phyloP scores from a whole-genome alignment of 148 eudicot species.

The Euryodendron excelsum region DNA sequence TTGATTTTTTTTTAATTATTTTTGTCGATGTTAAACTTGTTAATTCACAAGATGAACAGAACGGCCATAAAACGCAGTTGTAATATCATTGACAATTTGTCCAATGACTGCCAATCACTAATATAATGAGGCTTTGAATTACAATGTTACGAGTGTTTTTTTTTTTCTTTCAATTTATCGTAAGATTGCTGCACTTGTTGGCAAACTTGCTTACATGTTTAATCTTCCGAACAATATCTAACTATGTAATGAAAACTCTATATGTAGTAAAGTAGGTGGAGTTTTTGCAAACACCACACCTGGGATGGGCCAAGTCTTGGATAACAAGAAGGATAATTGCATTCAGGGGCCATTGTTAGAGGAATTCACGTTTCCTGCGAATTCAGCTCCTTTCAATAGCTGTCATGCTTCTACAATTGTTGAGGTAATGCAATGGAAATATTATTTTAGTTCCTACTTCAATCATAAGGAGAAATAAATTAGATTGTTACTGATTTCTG shows the following conservation, averaged over 20 bases:
- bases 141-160: background rate
- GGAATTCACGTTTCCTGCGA: slow-evolving; percentile 67
- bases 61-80: background rate
- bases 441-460: background rate
- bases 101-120: too few species aligned
- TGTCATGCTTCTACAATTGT: slow-evolving; percentile 96
- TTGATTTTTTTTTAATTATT: background rate
- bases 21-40: background rate
- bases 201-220: too few species aligned
- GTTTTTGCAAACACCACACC: slow-evolving; percentile 15
- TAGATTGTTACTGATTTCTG: slow-evolving; percentile 5
- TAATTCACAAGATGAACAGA: background rate
- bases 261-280: slow-evolving; percentile 29
- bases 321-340: slow-evolving; percentile 17
- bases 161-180: too few species aligned
- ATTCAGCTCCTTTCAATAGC: slow-evolving; percentile 63
- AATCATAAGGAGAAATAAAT: background rate
- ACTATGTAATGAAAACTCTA: background rate
- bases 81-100: too few species aligned
- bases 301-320: slow-evolving; percentile 14
- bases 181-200: too few species aligned
- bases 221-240: background rate
- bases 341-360: slow-evolving; percentile 36
- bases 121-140: background rate
- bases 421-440: slow-evolving; percentile 47